phyloP scores from a whole-genome alignment of 179 eudicot species.

The Drosera spatulata region DNA sequence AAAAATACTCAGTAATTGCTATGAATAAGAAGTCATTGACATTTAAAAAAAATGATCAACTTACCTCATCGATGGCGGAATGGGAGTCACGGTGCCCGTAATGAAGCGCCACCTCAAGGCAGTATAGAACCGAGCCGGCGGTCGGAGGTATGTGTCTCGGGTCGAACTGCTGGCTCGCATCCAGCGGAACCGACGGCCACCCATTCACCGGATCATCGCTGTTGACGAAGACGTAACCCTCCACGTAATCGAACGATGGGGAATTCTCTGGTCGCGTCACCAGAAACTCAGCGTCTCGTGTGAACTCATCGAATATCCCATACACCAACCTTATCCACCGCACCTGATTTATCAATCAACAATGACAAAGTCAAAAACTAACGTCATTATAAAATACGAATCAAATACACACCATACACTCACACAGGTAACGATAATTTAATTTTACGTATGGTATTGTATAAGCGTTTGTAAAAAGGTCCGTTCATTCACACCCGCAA shows the following conservation, averaged over 20 bases:
- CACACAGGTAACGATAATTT: no score
- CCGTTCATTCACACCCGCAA: no score
- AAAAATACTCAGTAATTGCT: no score
- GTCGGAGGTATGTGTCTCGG: slow-evolving; percentile 28
- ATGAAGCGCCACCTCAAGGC: slow-evolving; percentile 69
- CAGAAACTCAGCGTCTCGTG: slow-evolving; percentile 61
- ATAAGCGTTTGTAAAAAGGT: no score
- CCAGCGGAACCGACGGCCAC: slow-evolving; percentile 51
- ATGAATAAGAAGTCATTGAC: no score
- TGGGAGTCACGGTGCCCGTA: slow-evolving; percentile 19
- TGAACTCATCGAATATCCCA: slow-evolving; percentile 53
- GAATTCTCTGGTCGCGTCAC: slow-evolving; percentile 29
- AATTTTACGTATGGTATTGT: no score
- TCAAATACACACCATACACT: no score
- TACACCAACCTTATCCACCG: slow-evolving; percentile 89
- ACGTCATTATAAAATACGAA: neutral
- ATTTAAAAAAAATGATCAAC: neutral
- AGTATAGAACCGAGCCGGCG: slow-evolving; percentile 58
- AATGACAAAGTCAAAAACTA: neutral
- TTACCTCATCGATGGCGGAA: slow-evolving; percentile 37
- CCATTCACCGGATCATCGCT: slow-evolving; percentile 73
- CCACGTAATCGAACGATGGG: slow-evolving; percentile 61
- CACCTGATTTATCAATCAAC: slow-evolving; percentile 31
- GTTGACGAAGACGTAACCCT: slow-evolving; percentile 75
- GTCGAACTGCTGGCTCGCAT: slow-evolving; percentile 35